These are phyloP conservation scores for Rhytidhysteron rufulum DNA, from an alignment of 2,329 filamentous ascomycete genomes.

Conservation along the genomic window DNA sequence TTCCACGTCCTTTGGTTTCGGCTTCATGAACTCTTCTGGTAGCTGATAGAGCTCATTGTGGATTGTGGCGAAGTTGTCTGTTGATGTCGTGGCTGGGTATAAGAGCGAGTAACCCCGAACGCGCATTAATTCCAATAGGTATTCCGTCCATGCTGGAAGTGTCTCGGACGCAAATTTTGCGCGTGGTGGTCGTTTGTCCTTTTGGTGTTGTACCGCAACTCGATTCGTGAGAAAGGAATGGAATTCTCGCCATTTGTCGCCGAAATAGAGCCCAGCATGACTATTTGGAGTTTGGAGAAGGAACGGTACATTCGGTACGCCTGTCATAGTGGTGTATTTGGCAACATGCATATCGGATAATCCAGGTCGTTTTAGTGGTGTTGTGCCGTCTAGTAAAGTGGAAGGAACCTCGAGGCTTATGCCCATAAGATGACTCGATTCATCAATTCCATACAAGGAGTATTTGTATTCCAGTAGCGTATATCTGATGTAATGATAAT, in stretches of 20 bases:
- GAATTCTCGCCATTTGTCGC: slow-evolving; percentile 81
- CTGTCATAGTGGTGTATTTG: slow-evolving; percentile 21
- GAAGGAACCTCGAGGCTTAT: slow-evolving; percentile 75
- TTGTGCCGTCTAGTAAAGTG: slow-evolving; percentile 58
- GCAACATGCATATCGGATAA: slow-evolving; percentile 34
- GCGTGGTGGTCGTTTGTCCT: slow-evolving; percentile 18
- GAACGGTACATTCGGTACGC: slow-evolving; percentile 55
- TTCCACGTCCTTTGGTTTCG: slow-evolving; percentile 4
- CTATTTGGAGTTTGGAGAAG: slow-evolving; percentile 82
- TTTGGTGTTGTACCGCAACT: slow-evolving; percentile 38
- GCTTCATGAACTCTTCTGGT: slow-evolving; percentile 61
- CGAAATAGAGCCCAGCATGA: slow-evolving; percentile 77
- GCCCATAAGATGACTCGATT: slow-evolving; percentile 61
- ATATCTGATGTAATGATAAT: slow-evolving; percentile 84
- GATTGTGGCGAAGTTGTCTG: slow-evolving; percentile 62
- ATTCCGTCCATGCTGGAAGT: slow-evolving; percentile 74
- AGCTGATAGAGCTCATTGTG: slow-evolving; percentile 70
- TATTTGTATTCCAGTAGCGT: slow-evolving; percentile 72
- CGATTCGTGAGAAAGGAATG: slow-evolving; percentile 72
- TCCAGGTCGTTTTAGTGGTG: slow-evolving; percentile 49
- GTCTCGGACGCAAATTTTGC: slow-evolving; percentile 56
- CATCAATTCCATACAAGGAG: slow-evolving; percentile 50
- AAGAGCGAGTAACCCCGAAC: slow-evolving; percentile 73
- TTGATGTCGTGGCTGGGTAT: slow-evolving; percentile 61
- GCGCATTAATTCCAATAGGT: slow-evolving; percentile 71